Percentiles rank a stretch among this genome's conserved stretches.
Evolutionary conservation across 306 rosid species (phyloP).

Genomic region (Nissolia schottii): DNA sequence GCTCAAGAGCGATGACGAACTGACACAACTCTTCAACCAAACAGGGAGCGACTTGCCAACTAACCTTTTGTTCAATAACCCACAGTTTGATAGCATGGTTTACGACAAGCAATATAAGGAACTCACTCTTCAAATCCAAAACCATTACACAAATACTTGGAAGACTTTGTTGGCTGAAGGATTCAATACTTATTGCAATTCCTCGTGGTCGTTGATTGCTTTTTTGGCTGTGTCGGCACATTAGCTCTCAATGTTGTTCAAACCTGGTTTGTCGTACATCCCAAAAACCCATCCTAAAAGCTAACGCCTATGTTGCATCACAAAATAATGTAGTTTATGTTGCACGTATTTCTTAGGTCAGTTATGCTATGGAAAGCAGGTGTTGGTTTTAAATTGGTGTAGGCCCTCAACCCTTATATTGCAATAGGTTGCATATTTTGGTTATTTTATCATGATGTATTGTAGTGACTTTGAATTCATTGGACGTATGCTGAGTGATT

Average conservation of each 20-base stretch:
- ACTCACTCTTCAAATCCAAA: neutral
- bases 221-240: neutral
- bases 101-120: neutral
- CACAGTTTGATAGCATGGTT: neutral
- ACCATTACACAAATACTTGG: neutral
- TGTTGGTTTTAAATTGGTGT: too few species aligned
- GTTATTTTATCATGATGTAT: too few species aligned
- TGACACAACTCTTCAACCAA: neutral
- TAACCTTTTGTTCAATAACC: neutral
- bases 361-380: too few species aligned
- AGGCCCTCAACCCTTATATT: too few species aligned
- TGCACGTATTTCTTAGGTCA: too few species aligned
- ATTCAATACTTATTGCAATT: neutral
- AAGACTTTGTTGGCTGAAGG: neutral
- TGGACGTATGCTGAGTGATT: too few species aligned
- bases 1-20: neutral
- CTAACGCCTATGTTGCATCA: too few species aligned
- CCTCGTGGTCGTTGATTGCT: neutral
- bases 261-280: neutral
- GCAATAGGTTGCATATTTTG: too few species aligned
- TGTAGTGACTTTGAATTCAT: too few species aligned
- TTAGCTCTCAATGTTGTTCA: neutral
- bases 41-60: neutral
- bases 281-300: too few species aligned
- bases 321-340: too few species aligned